These are phyloP conservation scores for Glomus cerebriforme DNA, from an alignment of 192 early-diverging fungal genomes.

Conservation along the genomic window DNA sequence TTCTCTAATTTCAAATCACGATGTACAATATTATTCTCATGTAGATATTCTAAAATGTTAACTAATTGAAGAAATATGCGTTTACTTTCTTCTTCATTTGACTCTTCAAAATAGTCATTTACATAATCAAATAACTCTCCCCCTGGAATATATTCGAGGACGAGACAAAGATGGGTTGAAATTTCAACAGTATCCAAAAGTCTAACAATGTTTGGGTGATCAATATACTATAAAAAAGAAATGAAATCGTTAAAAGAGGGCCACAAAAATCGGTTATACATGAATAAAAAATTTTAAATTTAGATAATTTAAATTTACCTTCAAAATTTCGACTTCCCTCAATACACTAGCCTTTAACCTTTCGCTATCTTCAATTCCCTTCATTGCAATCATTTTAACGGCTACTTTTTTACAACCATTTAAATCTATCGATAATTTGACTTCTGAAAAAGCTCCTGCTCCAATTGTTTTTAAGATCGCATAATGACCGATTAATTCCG, in stretches of 20 bases:
- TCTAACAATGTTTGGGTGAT: conserved; percentile 70
- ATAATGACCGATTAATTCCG: conserved; percentile 23
- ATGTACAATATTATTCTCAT: conserved; percentile 64
- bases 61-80: conserved; percentile 60
- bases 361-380: conserved; percentile 47
- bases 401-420: conserved; percentile 51
- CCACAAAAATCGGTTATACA: too few species aligned
- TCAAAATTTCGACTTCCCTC: conserved; percentile 45
- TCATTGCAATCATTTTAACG: conserved; percentile 56
- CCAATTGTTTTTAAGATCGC: conserved; percentile 46
- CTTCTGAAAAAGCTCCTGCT: conserved; percentile 59
- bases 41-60: conserved; percentile 63
- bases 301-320: conserved; percentile 38
- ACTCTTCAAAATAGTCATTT: conserved; percentile 42
- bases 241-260: conserved; percentile 29
- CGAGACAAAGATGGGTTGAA: conserved; percentile 60
- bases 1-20: conserved; percentile 69
- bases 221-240: conserved; percentile 49
- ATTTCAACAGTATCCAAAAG: conserved; percentile 67
- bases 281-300: too few species aligned
- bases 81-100: conserved; percentile 48
- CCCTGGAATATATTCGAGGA: conserved; percentile 70
- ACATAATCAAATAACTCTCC: conserved; percentile 80
- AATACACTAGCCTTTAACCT: conserved; percentile 41
- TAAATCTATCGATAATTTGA: conserved; percentile 59